Conservation (phyloP, 2,329 filamentous ascomycete genomes). For the Alternaria gaisen region DNA sequence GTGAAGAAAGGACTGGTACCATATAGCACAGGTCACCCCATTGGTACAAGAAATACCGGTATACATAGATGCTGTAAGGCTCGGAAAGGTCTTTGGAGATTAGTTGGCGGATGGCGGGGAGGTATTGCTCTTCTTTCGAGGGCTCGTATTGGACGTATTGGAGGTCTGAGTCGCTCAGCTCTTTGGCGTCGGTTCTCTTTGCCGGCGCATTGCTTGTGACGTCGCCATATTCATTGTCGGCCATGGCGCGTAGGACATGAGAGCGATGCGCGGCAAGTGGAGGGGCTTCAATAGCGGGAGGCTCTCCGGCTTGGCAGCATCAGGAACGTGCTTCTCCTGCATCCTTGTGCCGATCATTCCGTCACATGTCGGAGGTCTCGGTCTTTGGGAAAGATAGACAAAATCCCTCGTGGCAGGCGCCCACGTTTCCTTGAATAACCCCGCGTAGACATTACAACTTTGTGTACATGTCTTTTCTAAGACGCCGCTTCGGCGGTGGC, state of each 20-base stretch:
- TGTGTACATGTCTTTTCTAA: conserved; percentile 48
- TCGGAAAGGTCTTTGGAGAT: conserved; percentile 97
- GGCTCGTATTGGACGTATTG: conserved; percentile 68
- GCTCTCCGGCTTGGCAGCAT: conserved; percentile 14
- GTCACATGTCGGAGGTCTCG: conserved; percentile 23
- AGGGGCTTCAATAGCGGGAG: conserved; percentile 1
- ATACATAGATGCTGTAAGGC: conserved; percentile 99
- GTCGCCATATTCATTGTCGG: conserved; percentile 5
- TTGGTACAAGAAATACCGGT: conserved; percentile 96
- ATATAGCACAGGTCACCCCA: conserved; percentile 98
- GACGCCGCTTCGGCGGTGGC: conserved; percentile 46
- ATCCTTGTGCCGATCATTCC: conserved; percentile 19
- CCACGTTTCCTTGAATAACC: neutral
- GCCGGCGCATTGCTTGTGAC: neutral
- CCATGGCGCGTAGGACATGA: conserved; percentile 11
- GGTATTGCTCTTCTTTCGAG: conserved; percentile 69
- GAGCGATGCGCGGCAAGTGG: conserved; percentile 7
- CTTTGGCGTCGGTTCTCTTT: neutral
- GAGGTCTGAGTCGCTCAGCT: conserved; percentile 49
- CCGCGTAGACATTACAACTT: neutral
- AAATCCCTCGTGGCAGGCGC: neutral
- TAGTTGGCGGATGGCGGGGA: conserved; percentile 86
- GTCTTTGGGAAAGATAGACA: conserved; percentile 5
- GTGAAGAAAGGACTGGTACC: conserved; percentile 58
- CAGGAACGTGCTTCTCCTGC: conserved; percentile 6